phyloP scores from a whole-genome alignment of 129 eudicot species.

The Flaveria linearis region DNA sequence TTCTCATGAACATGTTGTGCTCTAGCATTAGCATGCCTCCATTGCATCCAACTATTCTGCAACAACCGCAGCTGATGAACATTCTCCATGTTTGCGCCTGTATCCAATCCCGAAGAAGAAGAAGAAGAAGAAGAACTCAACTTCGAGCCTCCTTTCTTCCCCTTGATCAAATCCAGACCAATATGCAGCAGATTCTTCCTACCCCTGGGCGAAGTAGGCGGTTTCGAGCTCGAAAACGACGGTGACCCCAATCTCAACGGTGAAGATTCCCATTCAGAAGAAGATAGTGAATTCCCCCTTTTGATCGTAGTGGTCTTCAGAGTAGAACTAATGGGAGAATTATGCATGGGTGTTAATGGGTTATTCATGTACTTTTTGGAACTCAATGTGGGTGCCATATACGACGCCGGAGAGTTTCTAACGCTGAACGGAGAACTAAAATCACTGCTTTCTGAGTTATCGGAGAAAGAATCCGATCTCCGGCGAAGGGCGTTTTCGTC shows the following conservation, averaged over 20 bases:
- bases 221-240: constrained; percentile 42
- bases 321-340: constrained; percentile 32
- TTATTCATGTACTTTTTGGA: constrained; percentile 44
- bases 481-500: constrained; percentile 56
- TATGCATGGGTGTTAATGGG: constrained; percentile 33
- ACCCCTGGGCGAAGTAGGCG: constrained; percentile 55
- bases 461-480: constrained; percentile 36
- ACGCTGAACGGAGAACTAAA: constrained; percentile 43
- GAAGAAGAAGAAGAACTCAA: constrained; percentile 12
- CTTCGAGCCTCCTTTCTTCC: constrained; percentile 48
- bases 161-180: constrained; percentile 74
- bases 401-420: constrained; percentile 45
- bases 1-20: constrained; percentile 47
- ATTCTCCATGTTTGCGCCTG: constrained; percentile 33
- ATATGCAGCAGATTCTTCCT: constrained; percentile 56
- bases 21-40: constrained; percentile 71
- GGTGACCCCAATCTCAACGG: constrained; percentile 37
- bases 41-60: constrained; percentile 57
- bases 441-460: constrained; percentile 61
- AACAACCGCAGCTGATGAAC: constrained; percentile 60
- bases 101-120: constrained; percentile 18
- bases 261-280: constrained; percentile 36
- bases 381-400: constrained; percentile 72
- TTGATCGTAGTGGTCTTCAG: constrained; percentile 24
- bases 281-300: constrained; percentile 33